phyloP scores from a whole-genome alignment of 2,329 filamentous ascomycete genomes.

The Epichloe sp. region DNA sequence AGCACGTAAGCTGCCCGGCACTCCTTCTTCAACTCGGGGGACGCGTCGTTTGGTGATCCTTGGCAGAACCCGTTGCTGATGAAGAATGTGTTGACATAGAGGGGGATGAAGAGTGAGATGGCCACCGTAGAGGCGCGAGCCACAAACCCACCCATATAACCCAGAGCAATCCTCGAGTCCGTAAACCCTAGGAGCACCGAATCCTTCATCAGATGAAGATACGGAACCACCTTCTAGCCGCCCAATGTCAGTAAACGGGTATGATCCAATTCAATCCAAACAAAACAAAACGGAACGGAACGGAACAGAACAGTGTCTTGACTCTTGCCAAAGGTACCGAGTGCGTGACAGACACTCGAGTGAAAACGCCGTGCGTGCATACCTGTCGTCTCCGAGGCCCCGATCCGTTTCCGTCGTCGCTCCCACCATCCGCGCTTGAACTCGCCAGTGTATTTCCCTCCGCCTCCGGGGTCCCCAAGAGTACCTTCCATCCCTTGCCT shows the following conservation, averaged over 20 bases:
- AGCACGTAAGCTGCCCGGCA: constrained; percentile 81
- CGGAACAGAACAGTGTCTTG: too few species aligned
- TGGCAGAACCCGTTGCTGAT: constrained; percentile 68
- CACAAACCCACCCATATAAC: constrained; percentile 89
- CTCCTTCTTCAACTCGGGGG: constrained; percentile 64
- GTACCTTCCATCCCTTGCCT: constrained; percentile 54
- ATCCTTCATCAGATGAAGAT: constrained; percentile 45
- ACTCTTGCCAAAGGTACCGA: too few species aligned
- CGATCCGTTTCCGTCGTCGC: constrained; percentile 5
- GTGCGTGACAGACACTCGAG: background rate
- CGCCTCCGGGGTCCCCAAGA: constrained; percentile 29
- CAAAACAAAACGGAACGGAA: too few species aligned
- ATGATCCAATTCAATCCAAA: background rate
- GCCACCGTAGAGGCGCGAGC: constrained; percentile 88
- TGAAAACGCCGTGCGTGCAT: constrained; percentile 6
- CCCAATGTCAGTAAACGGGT: background rate
- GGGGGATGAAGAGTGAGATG: constrained; percentile 86
- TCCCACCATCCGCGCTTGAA: constrained; percentile 7
- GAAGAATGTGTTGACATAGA: constrained; percentile 88
- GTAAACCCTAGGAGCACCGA: constrained; percentile 58
- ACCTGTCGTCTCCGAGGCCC: constrained; percentile 15
- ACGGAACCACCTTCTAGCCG: constrained; percentile 33
- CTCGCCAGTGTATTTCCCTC: constrained; percentile 13
- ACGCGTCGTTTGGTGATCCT: constrained; percentile 47
- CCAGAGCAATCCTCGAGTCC: constrained; percentile 68